Conservation (phyloP, 1,284 basidiomycete genomes). For the Heterobasidion parviporum region DNA sequence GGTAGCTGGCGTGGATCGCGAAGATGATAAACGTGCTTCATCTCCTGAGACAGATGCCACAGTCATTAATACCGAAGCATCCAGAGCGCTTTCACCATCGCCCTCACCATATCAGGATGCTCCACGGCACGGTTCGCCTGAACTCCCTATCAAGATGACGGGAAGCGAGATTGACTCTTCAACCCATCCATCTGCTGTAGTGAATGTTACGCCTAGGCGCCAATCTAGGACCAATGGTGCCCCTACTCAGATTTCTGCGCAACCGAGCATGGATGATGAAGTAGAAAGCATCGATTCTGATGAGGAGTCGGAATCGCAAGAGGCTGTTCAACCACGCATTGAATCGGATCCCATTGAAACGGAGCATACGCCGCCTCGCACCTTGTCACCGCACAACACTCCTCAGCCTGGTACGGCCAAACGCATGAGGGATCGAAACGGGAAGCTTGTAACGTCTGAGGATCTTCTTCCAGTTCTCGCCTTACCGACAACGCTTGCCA, state of each 20-base stretch:
- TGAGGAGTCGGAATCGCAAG: conserved; percentile 8
- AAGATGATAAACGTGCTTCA: background rate
- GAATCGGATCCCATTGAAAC: conserved; percentile 25
- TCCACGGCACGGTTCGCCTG: no score
- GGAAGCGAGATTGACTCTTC: no score
- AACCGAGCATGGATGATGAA: conserved; percentile 10
- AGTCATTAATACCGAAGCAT: conserved; percentile 4
- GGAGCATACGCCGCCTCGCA: conserved; percentile 4
- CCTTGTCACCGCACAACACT: conserved; percentile 14
- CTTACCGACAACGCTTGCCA: background rate
- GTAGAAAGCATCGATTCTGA: conserved; percentile 15
- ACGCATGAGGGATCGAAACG: conserved; percentile 29
- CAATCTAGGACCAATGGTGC: background rate
- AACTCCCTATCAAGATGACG: no score
- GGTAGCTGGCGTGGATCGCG: background rate
- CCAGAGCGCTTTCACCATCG: background rate
- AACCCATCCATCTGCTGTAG: no score
- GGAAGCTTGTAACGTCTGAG: conserved; percentile 15
- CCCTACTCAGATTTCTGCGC: background rate
- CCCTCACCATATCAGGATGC: no score
- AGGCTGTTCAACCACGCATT: conserved; percentile 1
- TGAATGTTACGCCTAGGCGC: no score
- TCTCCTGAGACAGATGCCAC: conserved; percentile 8
- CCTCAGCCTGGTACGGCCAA: conserved; percentile 21
- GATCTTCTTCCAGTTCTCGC: conserved; percentile 8